Percentiles rank a stretch among this genome's conserved stretches.
These are phyloP conservation scores for Exutisphaerella laricina DNA, from an alignment of 2,329 filamentous ascomycete species.

Conservation along the genomic window DNA sequence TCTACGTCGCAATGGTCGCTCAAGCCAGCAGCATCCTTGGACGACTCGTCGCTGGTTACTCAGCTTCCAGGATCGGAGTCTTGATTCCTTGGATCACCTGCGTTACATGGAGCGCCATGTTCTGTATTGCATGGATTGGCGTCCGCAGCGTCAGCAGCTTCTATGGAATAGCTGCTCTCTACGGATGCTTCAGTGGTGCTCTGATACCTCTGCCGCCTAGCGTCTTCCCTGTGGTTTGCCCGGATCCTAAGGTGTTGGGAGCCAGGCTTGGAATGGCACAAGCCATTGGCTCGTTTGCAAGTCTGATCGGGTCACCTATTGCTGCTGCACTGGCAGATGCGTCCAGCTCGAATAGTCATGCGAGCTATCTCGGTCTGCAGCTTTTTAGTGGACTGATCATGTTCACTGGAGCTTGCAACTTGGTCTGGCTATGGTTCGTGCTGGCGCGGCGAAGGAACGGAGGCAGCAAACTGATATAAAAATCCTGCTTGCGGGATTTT, in stretches of 20 bases:
- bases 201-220: conserved; percentile 44
- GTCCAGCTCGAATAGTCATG: conserved; percentile 13
- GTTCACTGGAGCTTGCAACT: conserved; percentile 23
- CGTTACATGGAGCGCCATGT: conserved; percentile 40
- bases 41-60: conserved; percentile 47
- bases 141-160: conserved; percentile 39
- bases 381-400: conserved; percentile 29
- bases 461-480: conserved; percentile 20
- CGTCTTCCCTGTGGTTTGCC: conserved; percentile 41
- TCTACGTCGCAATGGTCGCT: conserved; percentile 52
- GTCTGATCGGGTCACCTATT: conserved; percentile 43
- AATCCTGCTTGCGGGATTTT: too few relatives aligned
- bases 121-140: conserved; percentile 53
- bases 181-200: conserved; percentile 42
- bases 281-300: conserved; percentile 39
- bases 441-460: conserved; percentile 23
- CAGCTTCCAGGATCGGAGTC: conserved; percentile 47
- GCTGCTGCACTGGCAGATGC: conserved; percentile 37
- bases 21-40: conserved; percentile 53
- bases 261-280: conserved; percentile 46
- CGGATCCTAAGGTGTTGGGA: conserved; percentile 43
- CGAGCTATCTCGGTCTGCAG: conserved; percentile 28
- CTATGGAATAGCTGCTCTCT: conserved; percentile 41
- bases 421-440: conserved; percentile 25
- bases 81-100: conserved; percentile 52